Evolutionary conservation across 2,329 filamentous ascomycete genomes (phyloP), one percentile per base, ranked within the genome.

Genomic region (Trichoderma lentiforme): DNA sequence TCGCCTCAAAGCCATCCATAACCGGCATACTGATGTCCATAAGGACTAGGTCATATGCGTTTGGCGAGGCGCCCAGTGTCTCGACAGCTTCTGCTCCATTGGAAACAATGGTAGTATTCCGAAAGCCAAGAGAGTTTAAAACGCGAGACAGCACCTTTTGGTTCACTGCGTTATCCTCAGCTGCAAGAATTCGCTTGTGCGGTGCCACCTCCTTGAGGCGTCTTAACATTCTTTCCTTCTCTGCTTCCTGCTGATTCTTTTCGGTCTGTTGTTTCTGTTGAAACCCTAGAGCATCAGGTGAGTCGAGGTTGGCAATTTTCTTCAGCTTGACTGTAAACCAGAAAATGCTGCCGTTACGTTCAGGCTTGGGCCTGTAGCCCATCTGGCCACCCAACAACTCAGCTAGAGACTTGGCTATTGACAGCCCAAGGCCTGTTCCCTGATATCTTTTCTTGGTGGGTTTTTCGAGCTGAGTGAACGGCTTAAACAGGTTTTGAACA

Each of bases 351-450:
- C 87, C 87, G 1, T 77, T 78, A 3, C 81, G 80, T 14, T 84
- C 81, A 0, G 82, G 82, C 66, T 88, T 88, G 0, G 82, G 80
- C 30, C 78, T 78, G 73, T 79, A 80, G 18, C 80, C 80, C 63
- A 81, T 81, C 3, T 83, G 78, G 1, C 88, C 88, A 26, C 85
- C 86, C 86, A 89, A 88, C 28, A 88, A 81, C 75, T 88, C 85
- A 1, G 84, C 84, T 12, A 89, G 76, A 68, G 84, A 87, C 75
- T 88, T 89, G 73, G 86, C 88, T 47, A 89, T 89, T 11, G 86
- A 87, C 3, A 89, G 78, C 2, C 87, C 87, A 3, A 89, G 79
- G 0, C 87, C 87, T 6, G 87, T 89, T 4, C 87, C 87, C 73
- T 87, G 86, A 71, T 86, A 88, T 64, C 82, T 82, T 74, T 87